Base-by-base conservation (phyloP, 148 eudicot species). In the Spergularia marina region DNA sequence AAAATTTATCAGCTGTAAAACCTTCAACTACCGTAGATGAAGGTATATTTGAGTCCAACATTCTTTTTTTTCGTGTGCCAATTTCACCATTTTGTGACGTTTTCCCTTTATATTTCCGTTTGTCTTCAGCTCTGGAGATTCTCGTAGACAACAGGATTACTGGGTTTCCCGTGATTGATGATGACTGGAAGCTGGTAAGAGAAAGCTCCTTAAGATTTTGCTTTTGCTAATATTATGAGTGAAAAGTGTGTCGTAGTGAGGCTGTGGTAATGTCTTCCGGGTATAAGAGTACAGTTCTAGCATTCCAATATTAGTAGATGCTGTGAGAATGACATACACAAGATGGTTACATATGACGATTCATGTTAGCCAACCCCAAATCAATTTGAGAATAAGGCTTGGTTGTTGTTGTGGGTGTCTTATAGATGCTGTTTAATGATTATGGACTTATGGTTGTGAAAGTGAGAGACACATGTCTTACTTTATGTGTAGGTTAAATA, bases 101-200 rank as follows among this genome's bases (percentile, higher is more conserved):
- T 70, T 64, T n/a, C 64, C 14, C 49, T 41, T 74, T 52, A 18
- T 18, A 51, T 14, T 36, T 20, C 51, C 20, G 13, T 14, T 25
- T 66, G 69, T 86, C 17, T 53, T 25, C 87, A 82, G 87, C 85
- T 25, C 73, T 85, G 25, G 85, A 82, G 41, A 72, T 75, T 75
- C 88, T 92, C 18, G 97, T 92, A 16, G 94, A 88, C 62, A 77
- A 87, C 78, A 88, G 91, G 81, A 89, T 91, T 51, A 87, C 92
- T 74, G 97, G 97, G 67, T 90, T 88, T 80, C 97, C 97, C 66
- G 97, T 92, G 80, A 81, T 92, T 70, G 91, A 92, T 75, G 92
- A 92, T 71, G 84, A 90, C 78, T 92, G 97, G 94, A 93, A 91
- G 71, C 79, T 95, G 99, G 99, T 91, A 86, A 84, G 74, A 68